Percentiles rank a stretch among this genome's conserved stretches.
These are phyloP conservation scores for Hemileia vastatrix DNA, from an alignment of 1,284 basidiomycete genomes.

Conservation along the genomic window DNA sequence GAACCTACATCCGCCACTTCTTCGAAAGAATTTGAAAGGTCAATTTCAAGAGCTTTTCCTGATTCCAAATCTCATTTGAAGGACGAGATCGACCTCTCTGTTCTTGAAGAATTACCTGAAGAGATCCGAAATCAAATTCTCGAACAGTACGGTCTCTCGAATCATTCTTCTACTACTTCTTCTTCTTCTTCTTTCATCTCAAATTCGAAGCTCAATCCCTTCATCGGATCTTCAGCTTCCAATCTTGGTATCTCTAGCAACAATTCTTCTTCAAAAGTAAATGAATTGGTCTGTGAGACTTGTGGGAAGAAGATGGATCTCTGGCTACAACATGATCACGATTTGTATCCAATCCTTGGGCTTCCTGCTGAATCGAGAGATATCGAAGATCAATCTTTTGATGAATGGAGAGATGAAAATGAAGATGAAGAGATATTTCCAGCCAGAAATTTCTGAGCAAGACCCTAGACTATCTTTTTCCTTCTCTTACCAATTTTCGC, in stretches of 20 bases:
- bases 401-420: no score
- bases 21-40: no score
- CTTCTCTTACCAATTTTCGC: no score
- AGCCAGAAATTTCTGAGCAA: no score
- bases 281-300: conserved; percentile 7
- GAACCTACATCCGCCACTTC: no score
- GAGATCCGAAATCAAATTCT: conserved; percentile 31
- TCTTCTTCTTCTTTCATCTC: background rate
- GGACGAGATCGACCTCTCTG: no score
- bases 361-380: conserved; percentile 17
- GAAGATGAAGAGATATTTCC: no score
- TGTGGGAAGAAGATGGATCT: conserved; percentile 29
- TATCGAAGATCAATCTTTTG: no score
- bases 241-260: background rate
- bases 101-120: no score
- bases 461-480: no score
- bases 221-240: background rate
- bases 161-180: background rate
- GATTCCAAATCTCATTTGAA: no score
- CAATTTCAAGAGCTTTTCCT: no score
- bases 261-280: background rate
- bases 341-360: conserved; percentile 27
- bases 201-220: conserved; percentile 1
- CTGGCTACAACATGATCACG: conserved; percentile 38
- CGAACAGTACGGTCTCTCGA: conserved; percentile 28